These are phyloP conservation scores for Gardenia jasminoides DNA, from an alignment of 257 asterid species.

Conservation along the genomic window DNA sequence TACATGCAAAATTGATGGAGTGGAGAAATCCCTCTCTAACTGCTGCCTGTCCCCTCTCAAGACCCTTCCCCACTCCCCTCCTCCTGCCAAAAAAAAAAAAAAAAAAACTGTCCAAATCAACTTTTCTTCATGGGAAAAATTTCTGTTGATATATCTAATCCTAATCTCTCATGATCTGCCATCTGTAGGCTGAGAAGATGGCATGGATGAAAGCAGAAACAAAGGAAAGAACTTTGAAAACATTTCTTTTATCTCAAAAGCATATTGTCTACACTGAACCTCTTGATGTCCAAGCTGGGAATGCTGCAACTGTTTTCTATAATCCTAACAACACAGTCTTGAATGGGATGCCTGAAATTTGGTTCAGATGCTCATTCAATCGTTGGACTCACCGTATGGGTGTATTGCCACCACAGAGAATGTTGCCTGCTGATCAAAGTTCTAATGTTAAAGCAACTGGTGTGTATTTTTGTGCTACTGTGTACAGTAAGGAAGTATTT, in stretches of 20 bases:
- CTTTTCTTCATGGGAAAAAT: background rate
- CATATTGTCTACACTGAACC: constrained; percentile 92
- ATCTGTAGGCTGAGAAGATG: constrained; percentile 70
- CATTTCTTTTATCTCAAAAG: constrained; percentile 84
- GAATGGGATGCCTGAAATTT: constrained; percentile 86
- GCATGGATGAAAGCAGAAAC: constrained; percentile 64
- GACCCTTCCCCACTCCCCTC: too few species aligned
- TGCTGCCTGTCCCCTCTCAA: too few species aligned
- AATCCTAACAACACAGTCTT: constrained; percentile 86
- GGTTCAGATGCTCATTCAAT: constrained; percentile 96
- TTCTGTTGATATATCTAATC: background rate
- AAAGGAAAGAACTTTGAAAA: constrained; percentile 69
- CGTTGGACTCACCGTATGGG: constrained; percentile 94
- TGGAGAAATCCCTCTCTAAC: background rate
- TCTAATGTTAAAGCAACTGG: constrained; percentile 79
- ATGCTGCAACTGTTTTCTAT: constrained; percentile 67
- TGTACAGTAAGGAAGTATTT: background rate
- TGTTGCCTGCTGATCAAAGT: constrained; percentile 68
- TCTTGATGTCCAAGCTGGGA: constrained; percentile 84
- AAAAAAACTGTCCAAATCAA: background rate
- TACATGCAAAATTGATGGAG: background rate
- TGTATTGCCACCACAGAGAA: constrained; percentile 80
- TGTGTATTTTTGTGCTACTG: constrained; percentile 26
- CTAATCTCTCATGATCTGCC: constrained; percentile 21
- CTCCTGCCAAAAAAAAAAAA: too few species aligned